Percentiles rank a stretch among this genome's conserved stretches.
Evolutionary conservation across 768 basidiomycete genomes (phyloP).

Genomic region (Pisolithus tinctorius): DNA sequence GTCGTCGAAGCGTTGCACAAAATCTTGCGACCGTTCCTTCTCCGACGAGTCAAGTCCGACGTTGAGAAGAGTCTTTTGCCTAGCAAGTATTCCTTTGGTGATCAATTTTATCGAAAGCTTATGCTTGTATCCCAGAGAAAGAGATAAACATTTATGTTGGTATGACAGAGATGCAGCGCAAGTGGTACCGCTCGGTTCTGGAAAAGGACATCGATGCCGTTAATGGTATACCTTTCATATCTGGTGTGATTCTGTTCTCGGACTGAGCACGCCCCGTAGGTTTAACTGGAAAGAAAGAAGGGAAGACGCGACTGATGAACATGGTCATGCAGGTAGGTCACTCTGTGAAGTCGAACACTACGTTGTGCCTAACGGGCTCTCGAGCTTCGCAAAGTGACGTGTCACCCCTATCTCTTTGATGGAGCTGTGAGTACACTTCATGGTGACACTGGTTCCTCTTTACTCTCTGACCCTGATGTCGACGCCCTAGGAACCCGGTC

Average conservation of each 20-base stretch:
- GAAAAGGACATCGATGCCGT: slow-evolving; percentile 99
- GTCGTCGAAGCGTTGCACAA: slow-evolving; percentile 97
- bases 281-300: slow-evolving; percentile 94
- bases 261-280: slow-evolving; percentile 35
- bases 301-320: slow-evolving; percentile 95
- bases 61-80: slow-evolving; percentile 95
- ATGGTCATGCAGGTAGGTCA: slow-evolving; percentile 93
- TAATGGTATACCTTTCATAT: slow-evolving; percentile 52
- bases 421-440: slow-evolving; percentile 56
- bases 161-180: slow-evolving; percentile 93
- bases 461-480: not conserved
- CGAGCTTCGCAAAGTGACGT: slow-evolving; percentile 78
- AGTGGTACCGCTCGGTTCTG: slow-evolving; percentile 93
- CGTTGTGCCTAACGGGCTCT: not conserved
- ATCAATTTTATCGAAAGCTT: not conserved
- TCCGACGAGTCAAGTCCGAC: slow-evolving; percentile 91
- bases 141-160: slow-evolving; percentile 99
- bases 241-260: not conserved
- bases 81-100: slow-evolving; percentile 39
- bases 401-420: slow-evolving; percentile 89
- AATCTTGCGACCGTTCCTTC: slow-evolving; percentile 89
- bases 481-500: slow-evolving; percentile 78
- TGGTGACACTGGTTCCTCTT: not conserved
- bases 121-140: slow-evolving; percentile 56
- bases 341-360: not conserved